Base-by-base conservation (phyloP, 306 rosid genomes). In the Quercus rubra region DNA sequence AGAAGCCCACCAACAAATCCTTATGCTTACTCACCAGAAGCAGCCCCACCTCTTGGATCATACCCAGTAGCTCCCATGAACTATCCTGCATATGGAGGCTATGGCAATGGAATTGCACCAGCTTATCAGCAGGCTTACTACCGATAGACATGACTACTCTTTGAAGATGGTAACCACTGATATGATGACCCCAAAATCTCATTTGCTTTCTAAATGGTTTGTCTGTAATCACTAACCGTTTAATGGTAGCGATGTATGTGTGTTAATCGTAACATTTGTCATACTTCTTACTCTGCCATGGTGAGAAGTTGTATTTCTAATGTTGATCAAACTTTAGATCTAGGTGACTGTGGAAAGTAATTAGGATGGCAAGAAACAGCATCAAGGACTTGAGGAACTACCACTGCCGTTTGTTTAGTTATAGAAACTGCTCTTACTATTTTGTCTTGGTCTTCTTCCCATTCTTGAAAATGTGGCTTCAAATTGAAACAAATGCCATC, bases 71-170 rank as follows among this genome's bases (percentile, higher is more conserved):
- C 94, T 70, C 98, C 98, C 43, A 90, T 96, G 97, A 90, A 84
- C 56, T 93, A 96, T 85, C 92, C 99, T 70, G 94, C 93, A 21
- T 95, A 95, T 28, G 89, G 92, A 66, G 93, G 89, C 81, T 96
- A 96, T 78, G 99, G 92, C 28, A 92, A 89, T 80, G 93, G 96
- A 55, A 78, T 95, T 94, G 92, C 97, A 76, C 93, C 96, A 79
- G 87, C 96, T 89, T 96, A 96, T 93, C 98, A 95, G 95, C 99
- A 90, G 92, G 99, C 99, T 89, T 96, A 96, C 97, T 93, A 96
- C 98, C 96, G 97, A 90, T 96, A 91, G 97, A 89, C 77, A 81
- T 87, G 91, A 90, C 91, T 78, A 74, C 91, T 82, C 84, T 46
- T 55, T 75, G 87, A 90, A 86, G 97, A 96, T 81, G 97, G 99